Conservation (phyloP, 2,329 filamentous ascomycete species). For the Xylaria sp. region DNA sequence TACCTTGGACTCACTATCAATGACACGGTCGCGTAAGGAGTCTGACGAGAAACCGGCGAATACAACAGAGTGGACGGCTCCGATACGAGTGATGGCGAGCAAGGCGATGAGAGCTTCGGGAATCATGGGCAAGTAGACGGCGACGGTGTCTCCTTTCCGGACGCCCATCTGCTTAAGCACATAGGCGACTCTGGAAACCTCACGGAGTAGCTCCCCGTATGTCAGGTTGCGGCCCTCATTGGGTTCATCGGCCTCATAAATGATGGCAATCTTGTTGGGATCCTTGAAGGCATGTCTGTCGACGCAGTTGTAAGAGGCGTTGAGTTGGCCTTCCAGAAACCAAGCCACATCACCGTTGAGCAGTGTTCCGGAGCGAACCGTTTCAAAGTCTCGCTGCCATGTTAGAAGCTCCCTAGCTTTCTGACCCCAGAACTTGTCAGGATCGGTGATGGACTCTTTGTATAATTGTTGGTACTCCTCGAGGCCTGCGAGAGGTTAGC, state of each 20-base stretch:
- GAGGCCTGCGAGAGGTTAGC: conserved; percentile 59
- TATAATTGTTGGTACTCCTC: conserved; percentile 76
- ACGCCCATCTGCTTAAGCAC: conserved; percentile 95
- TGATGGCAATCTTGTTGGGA: conserved; percentile 93
- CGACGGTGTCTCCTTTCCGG: conserved; percentile 95
- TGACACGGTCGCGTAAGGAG: conserved; percentile 92
- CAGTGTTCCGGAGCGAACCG: conserved; percentile 82
- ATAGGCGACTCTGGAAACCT: conserved; percentile 89
- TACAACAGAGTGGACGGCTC: conserved; percentile 95
- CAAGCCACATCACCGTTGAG: conserved; percentile 86
- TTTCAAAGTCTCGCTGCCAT: conserved; percentile 93
- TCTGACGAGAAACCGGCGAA: conserved; percentile 98
- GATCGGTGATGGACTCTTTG: conserved; percentile 88
- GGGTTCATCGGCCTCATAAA: conserved; percentile 97
- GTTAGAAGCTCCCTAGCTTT: conserved; percentile 88
- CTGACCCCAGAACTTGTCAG: conserved; percentile 88
- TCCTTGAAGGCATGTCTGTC: conserved; percentile 97
- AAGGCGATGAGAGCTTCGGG: conserved; percentile 93
- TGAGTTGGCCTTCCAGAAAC: conserved; percentile 94
- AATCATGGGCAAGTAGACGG: conserved; percentile 98
- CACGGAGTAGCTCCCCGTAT: conserved; percentile 90
- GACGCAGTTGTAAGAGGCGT: conserved; percentile 97
- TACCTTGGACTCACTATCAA: conserved; percentile 90
- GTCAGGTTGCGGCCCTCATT: conserved; percentile 88
- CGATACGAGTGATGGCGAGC: conserved; percentile 90